Evolutionary conservation across 441 rosid species (phyloP).

Genomic region (Populus hybrid): DNA sequence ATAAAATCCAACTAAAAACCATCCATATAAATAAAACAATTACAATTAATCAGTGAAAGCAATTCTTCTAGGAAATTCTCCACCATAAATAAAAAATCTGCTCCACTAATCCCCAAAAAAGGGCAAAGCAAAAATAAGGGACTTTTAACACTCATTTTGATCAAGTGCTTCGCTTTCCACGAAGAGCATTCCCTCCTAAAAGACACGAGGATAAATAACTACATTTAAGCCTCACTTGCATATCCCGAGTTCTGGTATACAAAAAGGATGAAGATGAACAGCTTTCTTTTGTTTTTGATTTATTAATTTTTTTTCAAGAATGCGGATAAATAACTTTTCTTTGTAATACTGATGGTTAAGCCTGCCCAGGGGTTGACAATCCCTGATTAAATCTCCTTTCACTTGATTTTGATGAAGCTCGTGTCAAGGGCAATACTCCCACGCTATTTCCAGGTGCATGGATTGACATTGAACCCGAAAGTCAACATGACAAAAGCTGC

Average conservation of each 20-base stretch:
- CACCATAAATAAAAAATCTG: background rate
- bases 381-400: background rate
- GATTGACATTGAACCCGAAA: background rate
- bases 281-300: background rate
- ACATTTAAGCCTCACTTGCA: background rate
- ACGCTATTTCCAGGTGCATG: background rate
- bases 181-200: background rate
- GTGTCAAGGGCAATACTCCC: background rate
- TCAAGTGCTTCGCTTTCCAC: background rate
- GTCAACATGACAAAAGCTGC: background rate
- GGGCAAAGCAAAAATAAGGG: background rate
- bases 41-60: no score
- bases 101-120: background rate
- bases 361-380: background rate
- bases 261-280: background rate
- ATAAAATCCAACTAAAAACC: no score
- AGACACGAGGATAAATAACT: background rate
- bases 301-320: no score
- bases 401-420: background rate
- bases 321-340: background rate
- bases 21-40: no score
- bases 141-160: background rate
- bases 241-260: background rate
- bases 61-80: background rate
- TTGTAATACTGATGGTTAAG: background rate